These are phyloP conservation scores for Auricularia sp. DNA, from an alignment of 768 basidiomycete species.

Conservation along the genomic window DNA sequence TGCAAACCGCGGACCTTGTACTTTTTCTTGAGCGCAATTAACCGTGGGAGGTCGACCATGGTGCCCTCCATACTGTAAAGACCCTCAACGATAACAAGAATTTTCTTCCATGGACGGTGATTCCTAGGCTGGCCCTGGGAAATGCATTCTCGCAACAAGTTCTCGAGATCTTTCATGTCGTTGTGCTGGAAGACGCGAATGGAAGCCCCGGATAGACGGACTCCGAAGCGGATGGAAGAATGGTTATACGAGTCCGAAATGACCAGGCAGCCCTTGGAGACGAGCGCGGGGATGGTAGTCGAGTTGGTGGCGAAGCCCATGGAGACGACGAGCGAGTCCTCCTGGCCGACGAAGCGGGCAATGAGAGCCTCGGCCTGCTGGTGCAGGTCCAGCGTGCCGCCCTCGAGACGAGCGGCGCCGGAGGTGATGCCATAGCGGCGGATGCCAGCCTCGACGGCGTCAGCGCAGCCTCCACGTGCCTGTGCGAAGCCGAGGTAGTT, in stretches of 20 bases:
- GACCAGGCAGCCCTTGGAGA: slow-evolving; percentile 82
- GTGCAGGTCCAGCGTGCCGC: slow-evolving; percentile 83
- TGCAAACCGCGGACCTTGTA: slow-evolving; percentile 64
- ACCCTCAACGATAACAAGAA: slow-evolving; percentile 88
- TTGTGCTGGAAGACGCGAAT: slow-evolving; percentile 97
- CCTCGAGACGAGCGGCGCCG: slow-evolving; percentile 70
- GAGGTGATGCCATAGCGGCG: slow-evolving; percentile 70
- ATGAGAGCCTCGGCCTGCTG: slow-evolving; percentile 72
- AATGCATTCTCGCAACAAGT: slow-evolving; percentile 76
- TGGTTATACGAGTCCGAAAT: slow-evolving; percentile 98
- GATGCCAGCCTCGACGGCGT: slow-evolving; percentile 81
- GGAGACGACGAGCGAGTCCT: slow-evolving; percentile 81
- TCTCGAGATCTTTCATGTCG: slow-evolving; percentile 75
- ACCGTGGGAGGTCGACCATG: slow-evolving; percentile 67
- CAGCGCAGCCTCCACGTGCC: slow-evolving; percentile 84
- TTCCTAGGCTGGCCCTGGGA: slow-evolving; percentile 97
- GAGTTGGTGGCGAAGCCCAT: slow-evolving; percentile 98
- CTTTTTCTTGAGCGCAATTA: slow-evolving; percentile 81
- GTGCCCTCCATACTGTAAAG: slow-evolving; percentile 99
- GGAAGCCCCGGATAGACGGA: slow-evolving; percentile 76
- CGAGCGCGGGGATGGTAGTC: slow-evolving; percentile 84
- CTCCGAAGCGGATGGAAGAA: slow-evolving; percentile 88
- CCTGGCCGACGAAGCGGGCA: slow-evolving; percentile 79
- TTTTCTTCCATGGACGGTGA: slow-evolving; percentile 99
- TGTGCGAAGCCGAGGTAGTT: slow-evolving; percentile 99